phyloP scores from a whole-genome alignment of 495 filamentous ascomycete genomes.

The Annulohypoxylon moriforme region DNA sequence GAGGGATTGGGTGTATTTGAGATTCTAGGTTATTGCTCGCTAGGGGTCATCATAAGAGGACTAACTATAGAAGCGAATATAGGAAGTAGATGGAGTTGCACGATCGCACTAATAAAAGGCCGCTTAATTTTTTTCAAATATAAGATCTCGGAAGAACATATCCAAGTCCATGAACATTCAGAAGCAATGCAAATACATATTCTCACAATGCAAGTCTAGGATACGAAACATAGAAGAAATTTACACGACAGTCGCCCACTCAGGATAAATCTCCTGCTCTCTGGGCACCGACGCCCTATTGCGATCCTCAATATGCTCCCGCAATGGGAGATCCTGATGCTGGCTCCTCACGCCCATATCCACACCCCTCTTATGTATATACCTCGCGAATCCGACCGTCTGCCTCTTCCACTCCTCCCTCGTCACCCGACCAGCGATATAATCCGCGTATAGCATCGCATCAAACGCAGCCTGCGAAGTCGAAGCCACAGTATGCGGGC shows the following conservation, averaged over 20 bases:
- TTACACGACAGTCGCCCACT: slow-evolving; percentile 48
- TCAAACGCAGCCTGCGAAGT: slow-evolving; percentile 64
- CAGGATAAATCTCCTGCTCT: slow-evolving; percentile 48
- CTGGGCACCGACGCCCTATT: slow-evolving; percentile 48
- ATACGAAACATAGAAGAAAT: not conserved
- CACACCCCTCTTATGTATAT: slow-evolving; percentile 57
- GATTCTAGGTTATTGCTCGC: too few relatives aligned
- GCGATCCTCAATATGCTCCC: slow-evolving; percentile 52
- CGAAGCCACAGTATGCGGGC: slow-evolving; percentile 66
- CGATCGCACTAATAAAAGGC: not conserved
- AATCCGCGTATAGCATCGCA: slow-evolving; percentile 58
- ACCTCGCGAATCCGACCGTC: slow-evolving; percentile 60
- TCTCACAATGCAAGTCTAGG: not conserved
- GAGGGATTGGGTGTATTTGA: not conserved
- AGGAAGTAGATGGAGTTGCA: not conserved
- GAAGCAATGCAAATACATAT: not conserved
- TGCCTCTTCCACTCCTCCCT: slow-evolving; percentile 56
- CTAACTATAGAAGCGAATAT: not conserved
- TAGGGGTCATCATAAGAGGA: too few relatives aligned
- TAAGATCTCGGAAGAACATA: not conserved
- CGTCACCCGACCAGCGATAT: slow-evolving; percentile 54
- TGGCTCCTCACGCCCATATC: slow-evolving; percentile 62
- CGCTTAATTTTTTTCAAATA: not conserved
- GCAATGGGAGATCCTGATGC: slow-evolving; percentile 51
- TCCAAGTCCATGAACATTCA: not conserved